phyloP scores from a whole-genome alignment of 331 rosid genomes.

The Dryas integrifolia region DNA sequence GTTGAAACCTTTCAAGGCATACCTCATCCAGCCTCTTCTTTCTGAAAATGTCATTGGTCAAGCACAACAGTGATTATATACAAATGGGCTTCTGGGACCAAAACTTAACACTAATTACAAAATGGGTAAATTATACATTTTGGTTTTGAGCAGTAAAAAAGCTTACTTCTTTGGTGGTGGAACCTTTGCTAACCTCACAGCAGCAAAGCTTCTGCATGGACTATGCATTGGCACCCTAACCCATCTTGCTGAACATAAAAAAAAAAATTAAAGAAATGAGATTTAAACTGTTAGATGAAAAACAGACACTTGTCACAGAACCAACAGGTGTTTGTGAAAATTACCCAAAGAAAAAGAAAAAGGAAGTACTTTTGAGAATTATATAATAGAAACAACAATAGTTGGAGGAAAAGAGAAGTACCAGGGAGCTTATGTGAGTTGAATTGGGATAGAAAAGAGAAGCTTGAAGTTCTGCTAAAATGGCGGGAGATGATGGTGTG shows the following conservation, averaged over 20 bases:
- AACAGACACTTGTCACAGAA: too few species aligned
- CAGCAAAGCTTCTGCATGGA: slow-evolving; percentile 50
- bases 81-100: neutral
- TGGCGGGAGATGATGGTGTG: slow-evolving; percentile 30
- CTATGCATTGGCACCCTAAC: slow-evolving; percentile 34
- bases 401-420: slow-evolving; percentile 14
- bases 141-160: slow-evolving; percentile 11
- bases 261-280: neutral
- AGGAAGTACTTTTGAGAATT: neutral
- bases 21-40: slow-evolving; percentile 78
- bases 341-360: neutral
- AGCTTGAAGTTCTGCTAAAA: slow-evolving; percentile 27
- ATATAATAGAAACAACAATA: neutral
- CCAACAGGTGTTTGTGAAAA: slow-evolving; percentile 18
- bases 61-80: neutral
- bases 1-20: slow-evolving; percentile 69
- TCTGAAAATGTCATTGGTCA: slow-evolving; percentile 34
- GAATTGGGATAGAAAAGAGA: slow-evolving; percentile 23
- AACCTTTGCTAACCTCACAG: slow-evolving; percentile 54
- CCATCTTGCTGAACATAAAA: slow-evolving; percentile 39
- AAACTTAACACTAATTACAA: neutral
- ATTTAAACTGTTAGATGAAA: neutral
- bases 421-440: slow-evolving; percentile 29
- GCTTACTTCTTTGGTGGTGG: slow-evolving; percentile 64
- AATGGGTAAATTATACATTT: neutral